phyloP scores from a whole-genome alignment of 441 rosid species.

The Jatropha podagrica region DNA sequence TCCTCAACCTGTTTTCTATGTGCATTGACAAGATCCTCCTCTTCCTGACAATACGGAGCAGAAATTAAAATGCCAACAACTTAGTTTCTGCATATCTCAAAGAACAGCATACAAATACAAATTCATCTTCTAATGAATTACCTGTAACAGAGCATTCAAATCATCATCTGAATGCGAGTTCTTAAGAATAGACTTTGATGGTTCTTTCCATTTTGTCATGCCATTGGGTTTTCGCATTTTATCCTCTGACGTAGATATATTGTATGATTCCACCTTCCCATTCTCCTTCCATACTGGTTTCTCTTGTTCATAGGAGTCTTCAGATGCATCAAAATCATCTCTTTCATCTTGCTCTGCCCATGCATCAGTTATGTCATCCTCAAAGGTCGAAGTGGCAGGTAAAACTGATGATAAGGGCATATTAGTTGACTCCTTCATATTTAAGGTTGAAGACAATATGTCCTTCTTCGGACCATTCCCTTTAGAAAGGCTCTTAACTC shows the following conservation, averaged over 20 bases:
- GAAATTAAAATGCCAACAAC: constrained; percentile 7
- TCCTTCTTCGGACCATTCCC: constrained; percentile 90
- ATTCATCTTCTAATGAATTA: constrained; percentile 14
- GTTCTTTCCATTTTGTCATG: constrained; percentile 53
- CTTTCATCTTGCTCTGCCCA: constrained; percentile 76
- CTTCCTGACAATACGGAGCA: constrained; percentile 45
- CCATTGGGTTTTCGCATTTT: constrained; percentile 52
- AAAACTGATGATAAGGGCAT: constrained; percentile 62
- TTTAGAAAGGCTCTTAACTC: constrained; percentile 98
- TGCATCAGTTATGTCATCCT: constrained; percentile 64
- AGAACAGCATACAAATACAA: background rate
- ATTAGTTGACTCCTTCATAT: constrained; percentile 72
- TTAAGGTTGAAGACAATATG: constrained; percentile 60
- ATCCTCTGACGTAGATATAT: constrained; percentile 43
- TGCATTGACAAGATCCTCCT: constrained; percentile 67
- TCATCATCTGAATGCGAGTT: constrained; percentile 51
- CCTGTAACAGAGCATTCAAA: constrained; percentile 60
- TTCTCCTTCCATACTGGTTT: constrained; percentile 70
- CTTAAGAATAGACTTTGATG: constrained; percentile 48
- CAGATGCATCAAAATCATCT: constrained; percentile 73
- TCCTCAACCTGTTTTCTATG: constrained; percentile 67
- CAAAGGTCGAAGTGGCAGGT: constrained; percentile 55
- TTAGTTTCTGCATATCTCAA: background rate
- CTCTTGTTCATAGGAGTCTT: constrained; percentile 67
- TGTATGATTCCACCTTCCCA: constrained; percentile 58